phyloP scores from a whole-genome alignment of 202 grass and related monocot genomes.

The Musa balbisiana region DNA sequence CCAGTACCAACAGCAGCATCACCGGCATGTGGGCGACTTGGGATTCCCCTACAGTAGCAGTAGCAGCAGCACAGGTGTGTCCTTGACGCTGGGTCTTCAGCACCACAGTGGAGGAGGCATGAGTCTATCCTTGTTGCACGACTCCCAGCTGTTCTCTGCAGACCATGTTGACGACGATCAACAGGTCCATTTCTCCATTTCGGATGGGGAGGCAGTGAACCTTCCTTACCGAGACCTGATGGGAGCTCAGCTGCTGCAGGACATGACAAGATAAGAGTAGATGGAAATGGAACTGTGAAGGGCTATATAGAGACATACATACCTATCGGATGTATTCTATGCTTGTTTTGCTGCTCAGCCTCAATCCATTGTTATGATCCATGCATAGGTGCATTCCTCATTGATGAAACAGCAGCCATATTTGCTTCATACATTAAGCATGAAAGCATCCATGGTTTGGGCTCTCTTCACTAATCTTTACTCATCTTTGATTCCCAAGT shows the following conservation, averaged over 20 bases:
- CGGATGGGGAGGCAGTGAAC: background rate
- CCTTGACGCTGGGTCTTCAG: slow-evolving; percentile 54
- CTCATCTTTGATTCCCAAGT: too few relatives aligned
- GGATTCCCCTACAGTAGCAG: background rate
- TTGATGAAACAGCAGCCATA: too few relatives aligned
- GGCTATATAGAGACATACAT: too few relatives aligned
- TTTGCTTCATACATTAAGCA: too few relatives aligned
- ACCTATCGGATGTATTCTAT: too few relatives aligned
- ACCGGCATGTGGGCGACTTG: background rate
- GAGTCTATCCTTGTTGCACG: slow-evolving; percentile 6
- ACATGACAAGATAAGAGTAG: slow-evolving; percentile 2
- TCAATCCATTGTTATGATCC: too few relatives aligned
- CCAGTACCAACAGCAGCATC: background rate
- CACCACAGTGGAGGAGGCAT: slow-evolving; percentile 29
- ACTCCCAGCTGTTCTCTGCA: background rate
- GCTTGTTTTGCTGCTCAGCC: too few relatives aligned
- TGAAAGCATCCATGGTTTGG: too few relatives aligned
- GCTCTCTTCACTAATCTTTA: too few relatives aligned
- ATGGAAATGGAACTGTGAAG: background rate
- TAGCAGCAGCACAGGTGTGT: slow-evolving; percentile 18
- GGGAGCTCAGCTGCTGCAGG: slow-evolving; percentile 12
- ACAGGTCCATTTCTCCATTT: slow-evolving; percentile 17
- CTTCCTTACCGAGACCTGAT: slow-evolving; percentile 11
- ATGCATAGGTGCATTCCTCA: too few relatives aligned
- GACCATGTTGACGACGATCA: slow-evolving; percentile 16